A percentile compares a stretch with the other conserved stretches of the same genome.
These are phyloP conservation scores for Daldinia bambusicola DNA, from an alignment of 495 filamentous ascomycete species.

Conservation along the genomic window DNA sequence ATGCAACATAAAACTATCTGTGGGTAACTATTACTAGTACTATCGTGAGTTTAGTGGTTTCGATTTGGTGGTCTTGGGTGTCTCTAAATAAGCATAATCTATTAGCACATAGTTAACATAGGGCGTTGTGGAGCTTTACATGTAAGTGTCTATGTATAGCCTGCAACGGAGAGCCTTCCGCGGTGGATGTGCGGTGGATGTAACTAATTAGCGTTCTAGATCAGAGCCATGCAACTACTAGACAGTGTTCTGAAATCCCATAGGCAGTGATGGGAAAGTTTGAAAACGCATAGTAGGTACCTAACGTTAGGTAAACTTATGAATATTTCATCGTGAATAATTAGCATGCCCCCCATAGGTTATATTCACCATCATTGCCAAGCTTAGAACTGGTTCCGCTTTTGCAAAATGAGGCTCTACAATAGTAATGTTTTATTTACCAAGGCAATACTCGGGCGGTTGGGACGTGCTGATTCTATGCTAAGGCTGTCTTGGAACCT, in stretches of 20 bases:
- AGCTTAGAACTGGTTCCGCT: neutral
- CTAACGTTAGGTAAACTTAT: neutral
- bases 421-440: neutral
- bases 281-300: neutral
- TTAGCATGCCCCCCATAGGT: slow-evolving; percentile 3
- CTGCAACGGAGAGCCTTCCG: neutral
- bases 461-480: neutral
- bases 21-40: neutral
- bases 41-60: neutral
- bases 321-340: neutral
- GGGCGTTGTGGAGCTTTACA: neutral
- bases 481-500: neutral
- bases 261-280: slow-evolving; percentile 4
- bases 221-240: neutral
- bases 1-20: neutral
- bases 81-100: neutral
- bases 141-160: neutral
- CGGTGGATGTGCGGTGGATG: neutral
- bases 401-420: slow-evolving; percentile 21
- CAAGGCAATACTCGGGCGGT: neutral
- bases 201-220: neutral
- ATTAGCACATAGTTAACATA: neutral
- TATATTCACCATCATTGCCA: neutral
- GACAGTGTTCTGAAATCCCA: slow-evolving; percentile 5
- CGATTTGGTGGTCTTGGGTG: neutral